Base-by-base conservation (phyloP, 352 stramenopile species). In the Pythium dissotocum region DNA sequence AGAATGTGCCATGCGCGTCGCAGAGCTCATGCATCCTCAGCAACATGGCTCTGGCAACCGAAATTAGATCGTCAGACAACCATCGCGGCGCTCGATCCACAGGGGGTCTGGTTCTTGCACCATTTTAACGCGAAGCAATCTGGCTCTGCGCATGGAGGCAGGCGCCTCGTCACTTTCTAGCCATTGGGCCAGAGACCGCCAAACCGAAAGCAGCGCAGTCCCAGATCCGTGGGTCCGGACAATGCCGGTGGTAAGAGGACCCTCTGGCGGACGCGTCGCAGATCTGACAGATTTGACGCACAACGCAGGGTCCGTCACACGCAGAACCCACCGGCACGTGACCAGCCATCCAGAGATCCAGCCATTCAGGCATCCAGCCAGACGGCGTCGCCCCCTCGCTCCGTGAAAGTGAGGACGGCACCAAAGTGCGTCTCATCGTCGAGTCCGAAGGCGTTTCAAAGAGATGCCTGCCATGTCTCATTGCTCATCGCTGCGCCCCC, bases 191-290 rank as follows among this genome's bases (percentile, higher is more conserved):
- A 44, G 38, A 44, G 28, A 30, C 28, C 38, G 38, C 38, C 38
- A 44, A 44, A 44, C 38, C 38, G 16, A 44, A 18, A 14, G 38
- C 38, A 44, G 38, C 13, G 38, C 10, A 44, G 38, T 44, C 38
- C 16, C 38, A 44, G 38, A 44, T 6, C 18, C 42, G 42, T 49
- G 42, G 16, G 42, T 49, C 42, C 42, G 42, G 42, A 26, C 42
- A 49, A 49, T 49, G 42, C 42, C 46, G 46, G 46, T 32, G 46
- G 46, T 53, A 53, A 53, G 46, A 26, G 18, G 42, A 26, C 42
- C 42, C 42, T 53, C 46, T 32, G 18, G 21, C 46, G n/a, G 46
- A 30, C 46, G 46, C 46, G 46, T 53, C 46, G 46, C 46, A 53
- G 46, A 53, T 53, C n/a, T 53, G 46, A 18, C 9, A 21, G 6